A percentile compares a stretch with the other conserved stretches of the same genome.
phyloP scores from a whole-genome alignment of 2,329 filamentous ascomycete genomes.

The Trichoderma guizhouense region DNA sequence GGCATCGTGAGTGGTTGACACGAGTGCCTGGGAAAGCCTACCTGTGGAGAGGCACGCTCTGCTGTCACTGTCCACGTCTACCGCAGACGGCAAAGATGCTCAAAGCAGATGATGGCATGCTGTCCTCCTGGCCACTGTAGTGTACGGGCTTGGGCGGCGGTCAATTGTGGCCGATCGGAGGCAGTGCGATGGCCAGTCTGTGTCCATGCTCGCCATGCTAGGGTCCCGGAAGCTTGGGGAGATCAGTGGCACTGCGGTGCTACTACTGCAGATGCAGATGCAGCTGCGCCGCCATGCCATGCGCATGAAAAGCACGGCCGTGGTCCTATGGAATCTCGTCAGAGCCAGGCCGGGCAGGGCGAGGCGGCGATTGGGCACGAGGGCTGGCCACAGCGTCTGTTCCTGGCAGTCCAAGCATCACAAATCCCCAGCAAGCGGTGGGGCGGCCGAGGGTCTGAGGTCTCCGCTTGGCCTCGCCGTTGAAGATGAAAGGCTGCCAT shows the following conservation, averaged over 20 bases:
- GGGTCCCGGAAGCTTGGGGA: conserved; percentile 16
- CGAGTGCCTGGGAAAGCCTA: conserved; percentile 26
- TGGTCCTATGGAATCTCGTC: conserved; percentile 23
- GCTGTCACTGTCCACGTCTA: conserved; percentile 21
- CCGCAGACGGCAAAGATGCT: neutral
- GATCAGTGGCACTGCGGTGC: conserved; percentile 17
- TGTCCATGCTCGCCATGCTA: neutral
- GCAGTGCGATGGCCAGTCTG: conserved; percentile 15
- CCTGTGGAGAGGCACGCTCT: conserved; percentile 16
- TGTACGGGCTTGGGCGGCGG: conserved; percentile 10
- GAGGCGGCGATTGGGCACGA: conserved; percentile 36
- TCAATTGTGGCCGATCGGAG: conserved; percentile 19
- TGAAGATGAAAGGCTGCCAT: conserved; percentile 14
- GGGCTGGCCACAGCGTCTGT: conserved; percentile 27
- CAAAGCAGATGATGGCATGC: neutral
- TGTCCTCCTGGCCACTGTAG: neutral
- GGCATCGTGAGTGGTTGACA: conserved; percentile 31
- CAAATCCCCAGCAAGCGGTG: conserved; percentile 4
- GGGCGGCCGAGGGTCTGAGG: conserved; percentile 7
- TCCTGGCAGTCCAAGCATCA: conserved; percentile 12
- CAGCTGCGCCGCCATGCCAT: conserved; percentile 46
- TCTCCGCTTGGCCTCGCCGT: conserved; percentile 4
- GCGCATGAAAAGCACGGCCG: conserved; percentile 32
- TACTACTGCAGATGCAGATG: conserved; percentile 15
- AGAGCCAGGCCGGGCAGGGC: conserved; percentile 23